A percentile compares a stretch with the other conserved stretches of the same genome.
Conservation (phyloP, 2,329 filamentous ascomycete species). For the Alternaria atra region DNA sequence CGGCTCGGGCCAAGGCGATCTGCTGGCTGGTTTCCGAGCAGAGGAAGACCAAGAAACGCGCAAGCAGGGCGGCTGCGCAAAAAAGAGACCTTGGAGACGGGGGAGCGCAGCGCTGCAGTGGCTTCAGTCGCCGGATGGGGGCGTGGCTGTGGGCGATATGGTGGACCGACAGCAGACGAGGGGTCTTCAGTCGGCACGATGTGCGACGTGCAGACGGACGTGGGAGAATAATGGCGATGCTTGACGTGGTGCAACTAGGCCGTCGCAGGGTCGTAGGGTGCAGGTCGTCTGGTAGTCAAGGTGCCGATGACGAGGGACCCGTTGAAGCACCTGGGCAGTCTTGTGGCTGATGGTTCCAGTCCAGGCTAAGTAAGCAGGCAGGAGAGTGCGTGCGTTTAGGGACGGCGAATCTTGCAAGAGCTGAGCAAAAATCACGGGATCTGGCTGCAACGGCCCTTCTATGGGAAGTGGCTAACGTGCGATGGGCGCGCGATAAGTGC, state of each 20-base stretch:
- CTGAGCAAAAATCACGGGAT: constrained; percentile 1
- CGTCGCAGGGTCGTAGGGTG: constrained; percentile 8
- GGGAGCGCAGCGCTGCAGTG: neutral
- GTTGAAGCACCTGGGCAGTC: neutral
- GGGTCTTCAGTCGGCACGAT: constrained; percentile 6
- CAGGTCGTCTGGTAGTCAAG: constrained; percentile 10
- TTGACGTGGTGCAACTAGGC: constrained; percentile 11
- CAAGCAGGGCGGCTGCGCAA: constrained; percentile 1
- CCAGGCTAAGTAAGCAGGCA: constrained; percentile 10
- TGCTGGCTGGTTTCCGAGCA: constrained; percentile 20
- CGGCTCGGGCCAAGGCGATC: constrained; percentile 25
- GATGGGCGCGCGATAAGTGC: neutral
- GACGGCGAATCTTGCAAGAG: neutral
- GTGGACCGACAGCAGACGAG: constrained; percentile 3
- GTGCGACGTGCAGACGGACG: constrained; percentile 2
- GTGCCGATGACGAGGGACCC: constrained; percentile 16
- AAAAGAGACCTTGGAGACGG: constrained; percentile 11
- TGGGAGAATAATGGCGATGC: neutral
- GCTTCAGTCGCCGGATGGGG: neutral
- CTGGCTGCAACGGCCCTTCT: neutral
- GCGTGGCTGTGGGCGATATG: neutral
- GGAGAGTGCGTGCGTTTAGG: neutral
- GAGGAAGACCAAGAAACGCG: constrained; percentile 9
- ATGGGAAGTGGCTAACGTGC: neutral
- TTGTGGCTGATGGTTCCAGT: constrained; percentile 16